These are phyloP conservation scores for Pseudonectria buxi DNA, from an alignment of 2,329 filamentous ascomycete species.

Conservation along the genomic window DNA sequence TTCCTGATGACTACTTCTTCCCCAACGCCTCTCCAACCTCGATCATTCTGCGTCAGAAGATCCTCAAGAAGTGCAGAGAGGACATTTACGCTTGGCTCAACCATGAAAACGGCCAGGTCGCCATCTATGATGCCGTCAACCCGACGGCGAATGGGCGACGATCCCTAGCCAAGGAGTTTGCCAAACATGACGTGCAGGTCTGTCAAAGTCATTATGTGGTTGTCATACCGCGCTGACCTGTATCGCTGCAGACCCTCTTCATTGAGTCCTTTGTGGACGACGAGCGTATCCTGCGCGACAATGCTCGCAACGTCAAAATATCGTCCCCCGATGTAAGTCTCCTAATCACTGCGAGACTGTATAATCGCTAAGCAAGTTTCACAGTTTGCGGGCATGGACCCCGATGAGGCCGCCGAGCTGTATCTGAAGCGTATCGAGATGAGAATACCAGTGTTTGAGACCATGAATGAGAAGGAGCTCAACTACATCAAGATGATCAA, in stretches of 20 bases:
- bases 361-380: neutral
- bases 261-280: constrained; percentile 95
- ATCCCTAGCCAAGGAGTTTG: constrained; percentile 87
- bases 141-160: constrained; percentile 75
- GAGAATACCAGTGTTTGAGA: constrained; percentile 93
- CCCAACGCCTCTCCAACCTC: constrained; percentile 88
- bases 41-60: constrained; percentile 92
- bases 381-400: constrained; percentile 83
- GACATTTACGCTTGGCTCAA: constrained; percentile 96
- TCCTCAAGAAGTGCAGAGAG: constrained; percentile 92
- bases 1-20: constrained; percentile 97
- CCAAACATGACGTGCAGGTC: constrained; percentile 93
- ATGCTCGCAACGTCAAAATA: constrained; percentile 95
- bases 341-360: neutral
- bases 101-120: constrained; percentile 95
- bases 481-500: constrained; percentile 99
- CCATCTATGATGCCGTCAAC: constrained; percentile 98
- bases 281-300: constrained; percentile 88
- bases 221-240: constrained; percentile 1
- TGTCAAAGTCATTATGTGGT: constrained; percentile 5
- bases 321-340: constrained; percentile 79
- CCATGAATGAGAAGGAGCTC: constrained; percentile 87
- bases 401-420: constrained; percentile 84
- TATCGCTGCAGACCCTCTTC: constrained; percentile 66
- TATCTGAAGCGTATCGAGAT: constrained; percentile 86